phyloP scores from a whole-genome alignment of 805 yeast species.

The Starmerella vitae region DNA sequence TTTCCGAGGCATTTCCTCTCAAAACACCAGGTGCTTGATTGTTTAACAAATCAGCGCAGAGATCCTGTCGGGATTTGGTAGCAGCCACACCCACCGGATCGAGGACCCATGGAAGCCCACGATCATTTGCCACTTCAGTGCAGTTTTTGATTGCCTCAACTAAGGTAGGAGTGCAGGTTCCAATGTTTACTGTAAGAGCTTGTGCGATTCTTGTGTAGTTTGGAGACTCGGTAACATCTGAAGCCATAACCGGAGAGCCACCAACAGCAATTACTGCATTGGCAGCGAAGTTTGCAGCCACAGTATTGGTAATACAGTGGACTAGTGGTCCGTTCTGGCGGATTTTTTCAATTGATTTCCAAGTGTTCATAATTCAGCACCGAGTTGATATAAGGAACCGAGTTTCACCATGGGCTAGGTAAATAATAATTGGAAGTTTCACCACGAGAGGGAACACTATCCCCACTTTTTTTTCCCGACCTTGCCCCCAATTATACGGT shows the following conservation, averaged over 20 bases:
- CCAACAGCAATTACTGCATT: constrained; percentile 74
- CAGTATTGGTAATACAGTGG: constrained; percentile 79
- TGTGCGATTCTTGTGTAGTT: constrained; percentile 49
- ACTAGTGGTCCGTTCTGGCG: constrained; percentile 41
- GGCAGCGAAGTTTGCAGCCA: constrained; percentile 81
- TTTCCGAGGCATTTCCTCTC: constrained; percentile 82
- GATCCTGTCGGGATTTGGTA: constrained; percentile 39
- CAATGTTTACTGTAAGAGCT: constrained; percentile 58
- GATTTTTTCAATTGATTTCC: constrained; percentile 20
- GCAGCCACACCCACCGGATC: constrained; percentile 97
- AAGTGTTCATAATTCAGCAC: constrained; percentile 9
- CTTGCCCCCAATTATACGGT: too few species aligned
- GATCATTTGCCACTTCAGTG: constrained; percentile 41
- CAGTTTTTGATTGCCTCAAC: constrained; percentile 14
- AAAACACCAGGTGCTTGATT: constrained; percentile 47
- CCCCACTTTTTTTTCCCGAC: too few species aligned
- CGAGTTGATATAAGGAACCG: too few species aligned
- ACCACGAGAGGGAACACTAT: too few species aligned
- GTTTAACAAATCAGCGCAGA: constrained; percentile 39
- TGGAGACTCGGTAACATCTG: constrained; percentile 48
- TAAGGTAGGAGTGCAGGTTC: constrained; percentile 33
- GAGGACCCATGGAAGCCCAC: constrained; percentile 51
- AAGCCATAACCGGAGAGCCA: constrained; percentile 84
- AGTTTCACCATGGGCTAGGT: too few species aligned
- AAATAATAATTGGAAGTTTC: too few species aligned